Conservation (phyloP, 805 yeast genomes). For the Wickerhamiella qilinensis region DNA sequence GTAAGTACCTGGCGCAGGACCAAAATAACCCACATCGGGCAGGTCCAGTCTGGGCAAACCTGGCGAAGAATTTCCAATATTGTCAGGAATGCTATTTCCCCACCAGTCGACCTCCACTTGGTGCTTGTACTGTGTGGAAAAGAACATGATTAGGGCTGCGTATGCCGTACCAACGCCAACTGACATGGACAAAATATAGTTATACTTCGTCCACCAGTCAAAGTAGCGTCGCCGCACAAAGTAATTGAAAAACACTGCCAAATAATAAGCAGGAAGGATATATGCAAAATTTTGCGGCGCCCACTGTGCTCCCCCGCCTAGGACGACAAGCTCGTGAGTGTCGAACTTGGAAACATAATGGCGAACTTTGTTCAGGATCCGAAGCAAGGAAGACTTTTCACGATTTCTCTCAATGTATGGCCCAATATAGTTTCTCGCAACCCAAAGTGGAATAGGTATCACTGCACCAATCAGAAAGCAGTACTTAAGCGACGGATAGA, state of each 20-base stretch:
- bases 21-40: conserved; percentile 21
- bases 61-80: conserved; percentile 8
- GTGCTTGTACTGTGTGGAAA: conserved; percentile 31
- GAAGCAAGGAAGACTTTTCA: too few relatives aligned
- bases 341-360: too few relatives aligned
- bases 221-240: conserved; percentile 31
- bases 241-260: conserved; percentile 29
- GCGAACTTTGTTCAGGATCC: too few relatives aligned
- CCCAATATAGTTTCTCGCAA: too few relatives aligned
- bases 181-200: conserved; percentile 38
- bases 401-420: too few relatives aligned
- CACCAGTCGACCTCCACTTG: conserved; percentile 39
- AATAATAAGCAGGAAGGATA: conserved; percentile 12
- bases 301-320: conserved; percentile 11
- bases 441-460: too few relatives aligned
- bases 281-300: conserved; percentile 18
- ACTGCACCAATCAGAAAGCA: too few relatives aligned
- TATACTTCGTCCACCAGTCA: conserved; percentile 40
- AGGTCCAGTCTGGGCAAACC: conserved; percentile 6
- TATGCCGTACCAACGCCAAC: conserved; percentile 49
- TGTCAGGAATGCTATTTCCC: conserved; percentile 34
- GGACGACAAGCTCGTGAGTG: conserved; percentile 13
- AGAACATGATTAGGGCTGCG: conserved; percentile 41
- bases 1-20: conserved; percentile 11
- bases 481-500: too few relatives aligned